Conservation (phyloP, 2,329 filamentous ascomycete genomes). For the Sordariomycetes sp. region DNA sequence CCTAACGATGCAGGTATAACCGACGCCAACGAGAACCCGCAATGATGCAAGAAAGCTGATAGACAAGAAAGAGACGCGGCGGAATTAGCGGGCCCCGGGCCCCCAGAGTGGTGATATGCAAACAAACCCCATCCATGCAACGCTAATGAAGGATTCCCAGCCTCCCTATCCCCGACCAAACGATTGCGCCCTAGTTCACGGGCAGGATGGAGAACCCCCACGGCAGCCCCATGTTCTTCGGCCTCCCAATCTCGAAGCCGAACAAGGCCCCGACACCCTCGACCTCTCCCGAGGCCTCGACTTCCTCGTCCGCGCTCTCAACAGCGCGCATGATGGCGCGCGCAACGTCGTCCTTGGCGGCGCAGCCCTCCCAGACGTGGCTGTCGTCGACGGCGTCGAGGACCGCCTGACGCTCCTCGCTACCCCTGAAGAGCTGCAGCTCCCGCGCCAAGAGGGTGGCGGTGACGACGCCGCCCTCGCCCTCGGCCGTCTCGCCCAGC, state of each 20-base stretch:
- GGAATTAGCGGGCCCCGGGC: background rate
- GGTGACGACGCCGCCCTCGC: conserved; percentile 9
- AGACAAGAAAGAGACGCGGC: background rate
- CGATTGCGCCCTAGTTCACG: conserved; percentile 18
- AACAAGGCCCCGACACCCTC: conserved; percentile 1
- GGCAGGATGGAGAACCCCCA: conserved; percentile 23
- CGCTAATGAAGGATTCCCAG: background rate
- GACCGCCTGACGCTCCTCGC: conserved; percentile 14
- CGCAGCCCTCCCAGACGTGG: conserved; percentile 16
- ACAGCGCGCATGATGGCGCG: conserved; percentile 17
- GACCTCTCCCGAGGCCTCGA: conserved; percentile 3
- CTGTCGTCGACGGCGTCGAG: conserved; percentile 17
- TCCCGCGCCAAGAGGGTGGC: conserved; percentile 12
- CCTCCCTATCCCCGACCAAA: too few species aligned
- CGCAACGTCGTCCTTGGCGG: conserved; percentile 16
- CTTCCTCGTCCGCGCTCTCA: conserved; percentile 9
- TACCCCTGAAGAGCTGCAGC: conserved; percentile 15
- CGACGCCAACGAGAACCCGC: too few species aligned
- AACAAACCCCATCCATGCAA: background rate
- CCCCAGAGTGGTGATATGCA: background rate
- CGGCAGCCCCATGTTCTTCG: conserved; percentile 21
- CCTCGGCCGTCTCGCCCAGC: conserved; percentile 7
- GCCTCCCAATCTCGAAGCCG: conserved; percentile 5
- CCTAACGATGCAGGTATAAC: background rate
- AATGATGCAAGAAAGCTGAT: background rate